Percentiles rank a stretch among this genome's conserved stretches.
phyloP scores from a whole-genome alignment of 495 filamentous ascomycete species.

The Aspergillus saccharolyticus region DNA sequence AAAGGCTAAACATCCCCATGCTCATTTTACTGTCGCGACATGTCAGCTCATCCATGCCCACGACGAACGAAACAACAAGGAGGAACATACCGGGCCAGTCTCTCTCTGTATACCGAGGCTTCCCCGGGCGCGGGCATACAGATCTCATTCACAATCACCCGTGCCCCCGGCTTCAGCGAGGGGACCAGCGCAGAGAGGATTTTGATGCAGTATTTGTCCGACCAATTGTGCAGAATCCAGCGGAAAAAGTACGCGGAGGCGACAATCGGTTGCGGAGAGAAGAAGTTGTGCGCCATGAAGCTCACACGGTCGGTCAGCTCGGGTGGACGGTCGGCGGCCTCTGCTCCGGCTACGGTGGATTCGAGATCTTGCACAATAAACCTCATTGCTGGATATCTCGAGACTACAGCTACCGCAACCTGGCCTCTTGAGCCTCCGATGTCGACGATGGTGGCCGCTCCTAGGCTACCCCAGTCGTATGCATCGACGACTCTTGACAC shows the following conservation, averaged over 20 bases:
- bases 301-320: slow-evolving; percentile 38
- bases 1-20: not conserved
- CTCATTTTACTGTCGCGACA: not conserved
- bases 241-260: slow-evolving; percentile 56
- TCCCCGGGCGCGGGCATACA: not conserved
- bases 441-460: slow-evolving; percentile 47
- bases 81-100: not conserved
- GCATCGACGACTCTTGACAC: slow-evolving; percentile 37
- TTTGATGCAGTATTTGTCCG: slow-evolving; percentile 50
- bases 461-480: slow-evolving; percentile 36
- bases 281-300: slow-evolving; percentile 51
- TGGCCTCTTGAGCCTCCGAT: slow-evolving; percentile 53
- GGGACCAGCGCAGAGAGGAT: slow-evolving; percentile 50
- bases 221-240: slow-evolving; percentile 57
- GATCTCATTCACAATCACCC: not conserved
- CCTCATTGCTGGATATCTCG: slow-evolving; percentile 28
- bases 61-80: no score
- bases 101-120: not conserved
- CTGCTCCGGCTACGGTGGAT: slow-evolving; percentile 41
- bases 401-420: slow-evolving; percentile 39
- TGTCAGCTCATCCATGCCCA: not conserved
- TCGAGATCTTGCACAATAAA: slow-evolving; percentile 56
- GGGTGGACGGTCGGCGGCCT: slow-evolving; percentile 27
- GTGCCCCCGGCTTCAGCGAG: slow-evolving; percentile 27
- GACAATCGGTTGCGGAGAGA: slow-evolving; percentile 46